Conservation (phyloP, 371 early-diverging fungal species). For the Mortierella sp. region DNA sequence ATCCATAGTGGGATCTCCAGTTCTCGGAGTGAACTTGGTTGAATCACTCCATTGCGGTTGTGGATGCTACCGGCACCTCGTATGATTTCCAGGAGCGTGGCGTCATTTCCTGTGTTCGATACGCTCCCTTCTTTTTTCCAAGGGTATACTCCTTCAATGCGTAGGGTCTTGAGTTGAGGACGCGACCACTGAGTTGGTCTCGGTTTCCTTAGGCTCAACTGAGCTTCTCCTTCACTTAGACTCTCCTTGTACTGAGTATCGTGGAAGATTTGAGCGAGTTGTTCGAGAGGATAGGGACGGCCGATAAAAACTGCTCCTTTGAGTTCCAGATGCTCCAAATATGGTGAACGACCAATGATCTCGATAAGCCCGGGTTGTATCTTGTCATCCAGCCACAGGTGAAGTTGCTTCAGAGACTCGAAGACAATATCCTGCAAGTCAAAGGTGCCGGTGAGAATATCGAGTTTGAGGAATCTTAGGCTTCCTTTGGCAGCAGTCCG, state of each 20-base stretch:
- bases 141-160: not conserved
- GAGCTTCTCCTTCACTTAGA: not conserved
- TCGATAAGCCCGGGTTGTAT: too few species aligned
- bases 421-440: too few species aligned
- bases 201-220: too few species aligned
- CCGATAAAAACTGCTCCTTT: not conserved
- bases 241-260: not conserved
- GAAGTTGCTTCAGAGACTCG: too few species aligned
- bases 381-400: too few species aligned
- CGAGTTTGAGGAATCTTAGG: too few species aligned
- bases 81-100: not conserved
- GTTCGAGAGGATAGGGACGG: too few species aligned
- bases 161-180: slow-evolving; percentile 1
- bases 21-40: slow-evolving; percentile 3
- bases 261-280: not conserved
- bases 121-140: too few species aligned
- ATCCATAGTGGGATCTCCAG: not conserved
- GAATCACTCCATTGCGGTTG: not conserved
- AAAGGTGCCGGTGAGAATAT: too few species aligned
- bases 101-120: not conserved
- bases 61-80: not conserved
- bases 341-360: too few species aligned
- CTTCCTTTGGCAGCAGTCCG: too few species aligned
- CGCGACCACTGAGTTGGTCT: not conserved
- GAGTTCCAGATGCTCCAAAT: too few species aligned